Evolutionary conservation across 768 basidiomycete species (phyloP), one percentile per base, ranked within the genome.

Genomic region (Naganishia friedmannii): DNA sequence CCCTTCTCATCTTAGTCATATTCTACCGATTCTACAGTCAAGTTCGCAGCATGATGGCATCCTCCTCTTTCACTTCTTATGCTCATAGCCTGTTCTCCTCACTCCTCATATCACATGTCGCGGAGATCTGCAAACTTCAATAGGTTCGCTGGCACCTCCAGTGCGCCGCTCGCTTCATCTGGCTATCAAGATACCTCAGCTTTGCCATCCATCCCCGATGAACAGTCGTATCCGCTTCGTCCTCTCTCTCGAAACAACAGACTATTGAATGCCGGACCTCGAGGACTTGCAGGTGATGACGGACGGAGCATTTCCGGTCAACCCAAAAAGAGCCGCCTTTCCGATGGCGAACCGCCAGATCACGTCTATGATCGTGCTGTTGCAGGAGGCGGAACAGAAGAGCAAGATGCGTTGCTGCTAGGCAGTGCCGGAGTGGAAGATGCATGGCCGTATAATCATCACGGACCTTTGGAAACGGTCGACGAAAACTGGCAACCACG

Each of bases 401-500:
- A 69, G 46, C 68, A 69, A 37, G 68, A 69, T 34, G 21, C 34
- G 10, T 46, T 69, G 45, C 32, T 69, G 26, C 28, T 57, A 26
- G 28, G 23, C n/a, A 37, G 68, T 53, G 68, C 68, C 21, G 68
- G 68, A 12, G 46, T 69, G 28, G 68, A 69, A 23, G 68, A 57
- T 51, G 68, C 68, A 51, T 69, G 68, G 68, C 39, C 56, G 4
- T 12, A 31, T 7, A 31, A 51, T 1, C 23, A n/a, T n/a, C 37
- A n/a, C 1, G 17, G 54, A 39, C n/a, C 37, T 19, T 46, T 54
- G 34, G 17, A 46, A 34, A 31, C 56, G 34, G 45, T 48, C 29
- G 31, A 58, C 21, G 58, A 51, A 29, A 31, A 42, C 13, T 15
- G 39, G 37, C 15, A 42, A 39, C 26, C 28, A n/a, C 13, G 42